phyloP scores from a whole-genome alignment of 805 yeast genomes.

The Zygosaccharomyces pseudorouxii region DNA sequence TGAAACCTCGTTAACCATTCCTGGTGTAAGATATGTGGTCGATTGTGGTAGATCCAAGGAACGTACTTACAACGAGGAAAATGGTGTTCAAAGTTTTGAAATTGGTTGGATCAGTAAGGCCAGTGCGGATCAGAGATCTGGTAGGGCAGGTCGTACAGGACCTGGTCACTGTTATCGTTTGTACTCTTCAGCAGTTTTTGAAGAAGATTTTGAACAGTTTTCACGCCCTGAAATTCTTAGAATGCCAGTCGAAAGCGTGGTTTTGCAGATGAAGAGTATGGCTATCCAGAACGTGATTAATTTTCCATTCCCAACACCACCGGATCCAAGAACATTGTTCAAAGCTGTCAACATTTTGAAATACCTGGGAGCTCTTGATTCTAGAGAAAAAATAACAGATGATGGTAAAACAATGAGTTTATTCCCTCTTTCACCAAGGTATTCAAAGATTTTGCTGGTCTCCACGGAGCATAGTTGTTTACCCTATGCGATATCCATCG shows the following conservation, averaged over 20 bases:
- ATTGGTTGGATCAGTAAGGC: conserved; percentile 93
- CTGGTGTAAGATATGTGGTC: conserved; percentile 89
- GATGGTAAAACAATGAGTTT: conserved; percentile 82
- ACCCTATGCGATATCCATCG: conserved; percentile 85
- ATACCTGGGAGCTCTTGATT: conserved; percentile 70
- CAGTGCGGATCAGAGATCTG: conserved; percentile 90
- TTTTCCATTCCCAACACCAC: conserved; percentile 96
- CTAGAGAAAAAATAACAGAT: conserved; percentile 56
- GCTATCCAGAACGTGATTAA: conserved; percentile 86
- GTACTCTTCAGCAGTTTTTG: conserved; percentile 90
- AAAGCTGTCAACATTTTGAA: conserved; percentile 66
- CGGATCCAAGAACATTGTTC: conserved; percentile 54
- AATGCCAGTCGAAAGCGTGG: conserved; percentile 97
- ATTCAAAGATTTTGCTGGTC: conserved; percentile 80
- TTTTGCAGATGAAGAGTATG: conserved; percentile 93
- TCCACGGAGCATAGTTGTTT: conserved; percentile 85
- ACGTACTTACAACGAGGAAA: conserved; percentile 70
- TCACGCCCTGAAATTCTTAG: conserved; percentile 85
- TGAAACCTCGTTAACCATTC: conserved; percentile 94
- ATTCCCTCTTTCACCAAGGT: conserved; percentile 92
- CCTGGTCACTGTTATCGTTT: conserved; percentile 96
- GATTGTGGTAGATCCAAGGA: conserved; percentile 95
- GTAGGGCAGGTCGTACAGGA: conserved; percentile 98
- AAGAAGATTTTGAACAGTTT: conserved; percentile 77
- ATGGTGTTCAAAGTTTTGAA: conserved; percentile 90